phyloP scores from a whole-genome alignment of 306 rosid species.

The Inga oerstediana region DNA sequence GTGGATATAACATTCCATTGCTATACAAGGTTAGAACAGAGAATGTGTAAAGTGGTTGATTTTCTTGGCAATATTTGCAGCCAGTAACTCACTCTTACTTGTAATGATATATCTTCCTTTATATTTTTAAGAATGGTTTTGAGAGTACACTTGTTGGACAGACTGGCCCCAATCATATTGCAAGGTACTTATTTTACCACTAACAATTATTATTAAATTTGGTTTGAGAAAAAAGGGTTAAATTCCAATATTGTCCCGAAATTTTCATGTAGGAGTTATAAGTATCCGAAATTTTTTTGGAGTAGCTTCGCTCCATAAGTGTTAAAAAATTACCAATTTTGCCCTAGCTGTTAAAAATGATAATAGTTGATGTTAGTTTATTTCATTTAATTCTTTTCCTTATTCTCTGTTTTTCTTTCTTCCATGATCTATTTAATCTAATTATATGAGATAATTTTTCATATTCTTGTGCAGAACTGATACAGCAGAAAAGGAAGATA shows the following conservation, averaged over 20 bases:
- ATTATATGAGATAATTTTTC: background rate
- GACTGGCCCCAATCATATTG: slow-evolving; percentile 21
- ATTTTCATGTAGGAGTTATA: no score
- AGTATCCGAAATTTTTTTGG: no score
- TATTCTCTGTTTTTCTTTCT: background rate
- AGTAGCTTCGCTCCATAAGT: no score
- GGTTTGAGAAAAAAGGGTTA: background rate
- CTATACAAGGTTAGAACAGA: slow-evolving; percentile 51
- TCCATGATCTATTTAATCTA: background rate
- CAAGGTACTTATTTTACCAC: slow-evolving; percentile 40
- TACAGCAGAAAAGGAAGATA: slow-evolving; percentile 79
- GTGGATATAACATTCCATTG: slow-evolving; percentile 73
- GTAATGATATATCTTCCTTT: background rate
- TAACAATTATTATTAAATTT: background rate
- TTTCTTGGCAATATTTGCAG: slow-evolving; percentile 8
- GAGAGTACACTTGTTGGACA: slow-evolving; percentile 35
- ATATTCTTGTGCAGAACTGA: slow-evolving; percentile 36
- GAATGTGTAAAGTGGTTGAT: background rate
- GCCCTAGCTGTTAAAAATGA: no score
- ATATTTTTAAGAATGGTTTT: slow-evolving; percentile 32
- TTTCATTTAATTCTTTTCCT: no score
- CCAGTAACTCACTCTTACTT: background rate
- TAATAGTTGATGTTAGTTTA: no score
- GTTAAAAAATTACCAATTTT: no score
- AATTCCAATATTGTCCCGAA: no score